Percentiles rank a stretch among this genome's conserved stretches.
Conservation (phyloP, 2,329 filamentous ascomycete genomes). For the Elsinoe batatas region DNA sequence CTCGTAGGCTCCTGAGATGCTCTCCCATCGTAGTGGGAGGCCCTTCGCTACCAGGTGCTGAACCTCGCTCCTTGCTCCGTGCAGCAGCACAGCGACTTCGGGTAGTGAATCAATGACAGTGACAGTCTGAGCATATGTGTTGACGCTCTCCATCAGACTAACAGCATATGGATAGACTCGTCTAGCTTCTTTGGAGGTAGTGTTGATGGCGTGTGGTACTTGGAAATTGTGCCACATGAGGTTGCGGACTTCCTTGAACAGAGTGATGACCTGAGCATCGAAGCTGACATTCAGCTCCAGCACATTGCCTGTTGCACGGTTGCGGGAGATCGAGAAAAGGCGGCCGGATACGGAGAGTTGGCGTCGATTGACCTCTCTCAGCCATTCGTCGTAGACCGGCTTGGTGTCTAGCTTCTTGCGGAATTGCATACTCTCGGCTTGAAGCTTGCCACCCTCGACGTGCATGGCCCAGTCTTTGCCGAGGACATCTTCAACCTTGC, state of each 20-base stretch:
- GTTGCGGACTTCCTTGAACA: conserved; percentile 98
- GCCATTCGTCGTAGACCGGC: conserved; percentile 91
- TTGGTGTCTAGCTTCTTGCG: conserved; percentile 91
- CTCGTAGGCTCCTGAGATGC: conserved; percentile 94
- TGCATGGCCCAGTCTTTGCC: conserved; percentile 92
- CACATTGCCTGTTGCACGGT: conserved; percentile 80
- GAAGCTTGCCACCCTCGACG: conserved; percentile 86
- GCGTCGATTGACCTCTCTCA: conserved; percentile 76
- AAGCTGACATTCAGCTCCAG: conserved; percentile 92
- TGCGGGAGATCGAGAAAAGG: conserved; percentile 79
- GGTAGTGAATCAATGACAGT: conserved; percentile 76
- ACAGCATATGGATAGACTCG: conserved; percentile 96
- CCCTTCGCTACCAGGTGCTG: conserved; percentile 77
- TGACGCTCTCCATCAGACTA: conserved; percentile 97
- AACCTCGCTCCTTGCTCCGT: conserved; percentile 85
- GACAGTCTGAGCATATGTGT: conserved; percentile 80
- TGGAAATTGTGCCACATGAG: conserved; percentile 90
- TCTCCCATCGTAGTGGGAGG: conserved; percentile 88
- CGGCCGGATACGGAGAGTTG: conserved; percentile 87
- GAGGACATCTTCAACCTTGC: conserved; percentile 96
- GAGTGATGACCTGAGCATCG: conserved; percentile 87
- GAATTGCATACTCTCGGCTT: conserved; percentile 85
- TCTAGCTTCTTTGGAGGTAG: conserved; percentile 96
- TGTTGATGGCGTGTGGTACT: conserved; percentile 88
- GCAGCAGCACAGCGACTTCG: conserved; percentile 76